These are phyloP conservation scores for Diddensiella caesifluorescens DNA, from an alignment of 805 yeast genomes.

Conservation along the genomic window DNA sequence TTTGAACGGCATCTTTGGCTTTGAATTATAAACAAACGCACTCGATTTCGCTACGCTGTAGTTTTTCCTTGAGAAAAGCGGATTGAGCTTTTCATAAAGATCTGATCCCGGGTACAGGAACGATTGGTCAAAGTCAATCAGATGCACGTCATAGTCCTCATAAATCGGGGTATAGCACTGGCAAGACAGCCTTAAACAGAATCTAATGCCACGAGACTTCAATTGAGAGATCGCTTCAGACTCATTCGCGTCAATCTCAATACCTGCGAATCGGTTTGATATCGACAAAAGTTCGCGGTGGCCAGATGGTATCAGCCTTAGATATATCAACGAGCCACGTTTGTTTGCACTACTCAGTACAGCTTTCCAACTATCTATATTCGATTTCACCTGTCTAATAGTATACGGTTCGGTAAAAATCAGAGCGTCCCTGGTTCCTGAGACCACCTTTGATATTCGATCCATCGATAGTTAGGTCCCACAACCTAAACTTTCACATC, in stretches of 20 bases:
- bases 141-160: neutral
- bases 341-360: neutral
- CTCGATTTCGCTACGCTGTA: neutral
- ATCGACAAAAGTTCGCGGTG: neutral
- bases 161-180: neutral
- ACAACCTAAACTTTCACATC: no score
- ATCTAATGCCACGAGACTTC: neutral
- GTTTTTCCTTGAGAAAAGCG: neutral
- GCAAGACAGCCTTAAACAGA: neutral
- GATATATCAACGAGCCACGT: neutral
- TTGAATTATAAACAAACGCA: neutral
- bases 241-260: neutral
- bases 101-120: constrained; percentile 7
- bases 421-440: neutral
- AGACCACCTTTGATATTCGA: no score
- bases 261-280: neutral
- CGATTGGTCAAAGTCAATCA: constrained; percentile 10
- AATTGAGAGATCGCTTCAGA: neutral
- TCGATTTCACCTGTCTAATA: neutral
- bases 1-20: neutral
- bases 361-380: neutral
- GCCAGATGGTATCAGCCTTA: neutral
- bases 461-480: no score
- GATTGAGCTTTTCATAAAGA: constrained; percentile 2
- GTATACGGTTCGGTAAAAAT: neutral